Conservation (phyloP, 768 basidiomycete species). For the Cystofilobasidium macerans region DNA sequence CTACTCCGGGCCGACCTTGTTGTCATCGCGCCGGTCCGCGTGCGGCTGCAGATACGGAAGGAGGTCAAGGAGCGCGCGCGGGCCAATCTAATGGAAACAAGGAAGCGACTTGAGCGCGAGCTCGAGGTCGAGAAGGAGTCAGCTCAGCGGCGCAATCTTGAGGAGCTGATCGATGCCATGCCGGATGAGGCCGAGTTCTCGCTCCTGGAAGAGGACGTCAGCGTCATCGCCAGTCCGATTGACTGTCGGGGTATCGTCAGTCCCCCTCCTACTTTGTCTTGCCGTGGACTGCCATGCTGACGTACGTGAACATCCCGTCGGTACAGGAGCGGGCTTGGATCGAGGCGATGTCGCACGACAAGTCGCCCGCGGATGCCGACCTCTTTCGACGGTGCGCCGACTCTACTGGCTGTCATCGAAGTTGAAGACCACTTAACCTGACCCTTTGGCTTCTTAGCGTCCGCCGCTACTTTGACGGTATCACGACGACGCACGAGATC, state of each 20-base stretch:
- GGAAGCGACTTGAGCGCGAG: conserved; percentile 41
- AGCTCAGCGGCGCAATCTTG: conserved; percentile 73
- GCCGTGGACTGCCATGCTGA: neutral
- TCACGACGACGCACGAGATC: conserved; percentile 83
- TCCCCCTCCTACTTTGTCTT: neutral
- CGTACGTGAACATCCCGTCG: neutral
- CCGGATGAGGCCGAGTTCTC: neutral
- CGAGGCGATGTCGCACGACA: conserved; percentile 6
- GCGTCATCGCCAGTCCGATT: conserved; percentile 13
- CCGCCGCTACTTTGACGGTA: conserved; percentile 87
- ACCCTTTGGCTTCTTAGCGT: conserved; percentile 39
- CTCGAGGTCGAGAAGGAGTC: conserved; percentile 44
- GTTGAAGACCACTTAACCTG: no score
- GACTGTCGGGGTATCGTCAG: conserved; percentile 7
- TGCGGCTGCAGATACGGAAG: conserved; percentile 67
- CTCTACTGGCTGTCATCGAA: no score
- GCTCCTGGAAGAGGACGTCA: conserved; percentile 7
- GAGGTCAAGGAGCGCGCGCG: conserved; percentile 53
- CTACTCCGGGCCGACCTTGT: conserved; percentile 63
- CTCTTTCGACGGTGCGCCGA: conserved; percentile 1
- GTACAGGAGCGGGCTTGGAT: conserved; percentile 13
- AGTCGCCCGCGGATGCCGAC: neutral
- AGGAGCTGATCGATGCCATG: conserved; percentile 44
- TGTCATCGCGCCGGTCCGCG: conserved; percentile 69
- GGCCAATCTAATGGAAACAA: conserved; percentile 35